phyloP scores from a whole-genome alignment of 2,329 filamentous ascomycete species.

The Cercospora sesami region DNA sequence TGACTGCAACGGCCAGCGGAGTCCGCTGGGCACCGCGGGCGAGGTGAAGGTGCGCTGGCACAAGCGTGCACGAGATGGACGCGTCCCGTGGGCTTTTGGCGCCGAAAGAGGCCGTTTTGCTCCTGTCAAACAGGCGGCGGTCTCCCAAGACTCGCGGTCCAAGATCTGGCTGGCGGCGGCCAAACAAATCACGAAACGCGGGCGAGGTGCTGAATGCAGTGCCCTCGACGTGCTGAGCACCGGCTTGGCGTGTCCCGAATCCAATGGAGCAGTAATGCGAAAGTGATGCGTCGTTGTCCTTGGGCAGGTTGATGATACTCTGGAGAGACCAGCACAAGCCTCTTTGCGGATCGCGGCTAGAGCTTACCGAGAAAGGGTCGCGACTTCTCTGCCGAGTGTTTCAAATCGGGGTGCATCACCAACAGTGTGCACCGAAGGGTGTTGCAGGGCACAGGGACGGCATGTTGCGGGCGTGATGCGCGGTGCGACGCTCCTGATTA shows the following conservation, averaged over 20 bases:
- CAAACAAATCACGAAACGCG: slow-evolving; percentile 21
- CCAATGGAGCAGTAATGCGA: slow-evolving; percentile 8
- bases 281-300: slow-evolving; percentile 12
- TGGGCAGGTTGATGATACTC: slow-evolving; percentile 2
- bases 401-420: slow-evolving; percentile 1
- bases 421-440: background rate
- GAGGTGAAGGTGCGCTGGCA: background rate
- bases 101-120: slow-evolving; percentile 1
- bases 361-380: slow-evolving; percentile 8
- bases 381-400: slow-evolving; percentile 3
- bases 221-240: slow-evolving; percentile 8
- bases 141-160: slow-evolving; percentile 13
- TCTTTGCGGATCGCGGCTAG: slow-evolving; percentile 1
- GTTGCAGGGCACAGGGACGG: background rate
- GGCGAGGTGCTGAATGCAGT: slow-evolving; percentile 2
- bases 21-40: background rate
- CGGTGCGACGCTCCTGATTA: background rate
- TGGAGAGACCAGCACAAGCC: slow-evolving; percentile 6
- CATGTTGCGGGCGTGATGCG: background rate
- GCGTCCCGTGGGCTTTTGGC: slow-evolving; percentile 1
- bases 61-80: background rate
- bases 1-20: background rate
- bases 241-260: slow-evolving; percentile 23
- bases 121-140: slow-evolving; percentile 16
- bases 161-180: slow-evolving; percentile 23